A percentile compares a stretch with the other conserved stretches of the same genome.
These are phyloP conservation scores for Meyerozyma guilliermondii DNA, from an alignment of 1,139 yeast genomes.

Conservation along the genomic window DNA sequence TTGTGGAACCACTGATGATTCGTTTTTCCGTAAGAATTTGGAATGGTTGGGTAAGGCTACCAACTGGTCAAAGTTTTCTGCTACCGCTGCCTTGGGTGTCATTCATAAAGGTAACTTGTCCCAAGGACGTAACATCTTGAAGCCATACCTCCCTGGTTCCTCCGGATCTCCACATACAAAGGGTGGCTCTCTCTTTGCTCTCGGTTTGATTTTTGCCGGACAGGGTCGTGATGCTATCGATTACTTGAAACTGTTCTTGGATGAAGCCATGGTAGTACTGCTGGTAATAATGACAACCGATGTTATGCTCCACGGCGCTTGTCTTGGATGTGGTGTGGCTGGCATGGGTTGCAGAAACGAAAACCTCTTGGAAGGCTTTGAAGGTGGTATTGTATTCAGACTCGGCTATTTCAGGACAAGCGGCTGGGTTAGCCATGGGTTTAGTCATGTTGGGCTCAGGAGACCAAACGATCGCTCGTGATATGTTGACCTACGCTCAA, in stretches of 20 bases:
- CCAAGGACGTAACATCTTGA: constrained; percentile 81
- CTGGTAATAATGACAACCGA: constrained; percentile 75
- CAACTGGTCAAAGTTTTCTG: constrained; percentile 96
- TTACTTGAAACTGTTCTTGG: constrained; percentile 69
- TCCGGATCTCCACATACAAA: constrained; percentile 79
- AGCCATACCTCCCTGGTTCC: constrained; percentile 88
- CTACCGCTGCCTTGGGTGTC: constrained; percentile 97
- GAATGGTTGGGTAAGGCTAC: constrained; percentile 98
- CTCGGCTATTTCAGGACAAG: constrained; percentile 93
- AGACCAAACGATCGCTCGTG: constrained; percentile 61
- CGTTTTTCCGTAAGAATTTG: constrained; percentile 82
- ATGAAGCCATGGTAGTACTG: constrained; percentile 62
- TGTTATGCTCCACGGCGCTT: constrained; percentile 91
- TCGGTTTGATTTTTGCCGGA: constrained; percentile 94
- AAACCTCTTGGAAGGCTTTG: constrained; percentile 73
- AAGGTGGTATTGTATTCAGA: constrained; percentile 84
- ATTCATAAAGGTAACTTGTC: constrained; percentile 92
- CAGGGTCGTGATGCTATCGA: constrained; percentile 87
- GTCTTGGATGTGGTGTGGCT: constrained; percentile 93
- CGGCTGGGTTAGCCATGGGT: constrained; percentile 97
- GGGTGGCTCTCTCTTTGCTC: constrained; percentile 93
- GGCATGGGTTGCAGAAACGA: constrained; percentile 88
- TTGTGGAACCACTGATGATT: constrained; percentile 95
- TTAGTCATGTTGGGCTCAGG: constrained; percentile 95
- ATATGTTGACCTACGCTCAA: constrained; percentile 87